Percentiles rank a stretch among this genome's conserved stretches.
phyloP scores from a whole-genome alignment of 495 filamentous ascomycete species.

The Hyaloscypha finlandica region DNA sequence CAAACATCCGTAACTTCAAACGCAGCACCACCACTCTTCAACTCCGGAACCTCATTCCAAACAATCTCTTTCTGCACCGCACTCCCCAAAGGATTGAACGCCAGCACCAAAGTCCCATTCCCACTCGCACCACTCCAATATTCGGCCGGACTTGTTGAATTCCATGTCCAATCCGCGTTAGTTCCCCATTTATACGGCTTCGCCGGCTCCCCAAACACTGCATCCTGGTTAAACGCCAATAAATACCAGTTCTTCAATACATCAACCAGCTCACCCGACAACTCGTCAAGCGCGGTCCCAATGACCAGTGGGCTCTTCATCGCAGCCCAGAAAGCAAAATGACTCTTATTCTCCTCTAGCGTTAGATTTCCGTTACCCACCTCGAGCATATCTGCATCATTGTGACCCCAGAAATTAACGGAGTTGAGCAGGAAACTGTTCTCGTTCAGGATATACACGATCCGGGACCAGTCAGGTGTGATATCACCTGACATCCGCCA shows the following conservation, averaged over 20 bases:
- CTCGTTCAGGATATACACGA: constrained; percentile 46
- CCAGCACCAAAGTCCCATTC: constrained; percentile 52
- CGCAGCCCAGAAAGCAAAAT: constrained; percentile 57
- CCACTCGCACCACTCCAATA: constrained; percentile 59
- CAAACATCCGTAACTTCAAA: constrained; percentile 57
- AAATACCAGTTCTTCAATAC: constrained; percentile 50
- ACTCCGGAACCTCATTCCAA: constrained; percentile 56
- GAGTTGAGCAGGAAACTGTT: constrained; percentile 50
- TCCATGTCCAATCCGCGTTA: constrained; percentile 64
- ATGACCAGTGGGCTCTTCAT: constrained; percentile 54
- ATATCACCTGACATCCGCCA: constrained; percentile 42
- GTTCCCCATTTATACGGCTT: constrained; percentile 68
- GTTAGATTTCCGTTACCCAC: constrained; percentile 44
- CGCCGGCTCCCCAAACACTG: constrained; percentile 59
- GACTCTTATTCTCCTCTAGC: constrained; percentile 43
- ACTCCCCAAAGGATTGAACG: constrained; percentile 49
- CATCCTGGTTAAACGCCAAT: constrained; percentile 54
- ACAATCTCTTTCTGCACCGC: constrained; percentile 44
- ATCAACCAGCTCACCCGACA: constrained; percentile 36
- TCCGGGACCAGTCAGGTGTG: constrained; percentile 14
- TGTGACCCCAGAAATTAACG: constrained; percentile 55
- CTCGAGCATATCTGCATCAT: constrained; percentile 58
- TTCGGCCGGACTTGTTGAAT: constrained; percentile 57
- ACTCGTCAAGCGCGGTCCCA: constrained; percentile 45
- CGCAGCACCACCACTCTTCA: constrained; percentile 37